phyloP scores from a whole-genome alignment of 139 green algal genomes.

The Chlamydomonas urium region DNA sequence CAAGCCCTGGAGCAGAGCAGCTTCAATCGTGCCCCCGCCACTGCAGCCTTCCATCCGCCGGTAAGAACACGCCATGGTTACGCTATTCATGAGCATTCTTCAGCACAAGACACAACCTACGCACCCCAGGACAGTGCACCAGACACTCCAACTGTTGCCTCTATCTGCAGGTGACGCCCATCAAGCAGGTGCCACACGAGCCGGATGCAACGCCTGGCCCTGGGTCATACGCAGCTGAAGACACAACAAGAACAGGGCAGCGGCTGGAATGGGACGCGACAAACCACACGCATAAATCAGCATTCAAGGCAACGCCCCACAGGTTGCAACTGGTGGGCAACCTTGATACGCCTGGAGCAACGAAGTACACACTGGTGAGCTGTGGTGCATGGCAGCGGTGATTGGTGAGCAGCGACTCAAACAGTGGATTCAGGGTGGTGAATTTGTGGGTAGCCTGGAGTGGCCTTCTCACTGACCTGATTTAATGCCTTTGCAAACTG shows the following conservation, averaged over 20 bases:
- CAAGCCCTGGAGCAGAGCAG: too few species aligned
- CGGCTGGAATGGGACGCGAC: background rate
- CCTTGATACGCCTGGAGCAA: background rate
- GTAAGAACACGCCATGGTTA: background rate
- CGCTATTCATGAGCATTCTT: background rate
- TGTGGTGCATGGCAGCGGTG: too few species aligned
- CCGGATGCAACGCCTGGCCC: background rate
- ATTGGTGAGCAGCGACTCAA: too few species aligned
- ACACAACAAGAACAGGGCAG: constrained; percentile 1
- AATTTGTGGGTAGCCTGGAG: too few species aligned
- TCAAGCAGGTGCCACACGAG: too few species aligned
- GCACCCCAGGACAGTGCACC: too few species aligned
- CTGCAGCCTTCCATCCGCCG: constrained; percentile 1
- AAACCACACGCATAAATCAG: background rate
- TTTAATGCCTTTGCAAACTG: too few species aligned
- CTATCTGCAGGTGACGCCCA: too few species aligned
- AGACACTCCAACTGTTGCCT: too few species aligned
- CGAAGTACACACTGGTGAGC: constrained; percentile 11
- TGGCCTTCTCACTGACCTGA: too few species aligned
- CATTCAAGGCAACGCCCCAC: constrained; percentile 11
- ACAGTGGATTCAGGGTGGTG: too few species aligned
- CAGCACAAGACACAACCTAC: too few species aligned
- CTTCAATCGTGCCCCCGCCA: background rate
- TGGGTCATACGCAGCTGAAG: background rate
- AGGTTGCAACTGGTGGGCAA: background rate